Evolutionary conservation across 208 protist genomes (phyloP), one percentile per base, ranked within the genome.

Genomic region (Leptomonas seymouri): DNA sequence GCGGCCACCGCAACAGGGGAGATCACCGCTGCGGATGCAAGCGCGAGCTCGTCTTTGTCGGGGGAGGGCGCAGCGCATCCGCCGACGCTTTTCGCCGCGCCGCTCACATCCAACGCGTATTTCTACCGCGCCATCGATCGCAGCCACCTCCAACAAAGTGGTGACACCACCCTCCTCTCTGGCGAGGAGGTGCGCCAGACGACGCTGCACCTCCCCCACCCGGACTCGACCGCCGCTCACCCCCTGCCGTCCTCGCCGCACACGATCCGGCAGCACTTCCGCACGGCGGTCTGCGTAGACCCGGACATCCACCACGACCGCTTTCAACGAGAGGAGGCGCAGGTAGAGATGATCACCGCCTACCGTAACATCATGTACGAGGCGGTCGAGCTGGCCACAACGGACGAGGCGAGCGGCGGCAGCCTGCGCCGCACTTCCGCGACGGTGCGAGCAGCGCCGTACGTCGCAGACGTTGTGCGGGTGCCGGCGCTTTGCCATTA

Each of bases 361-460:
- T 96, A 93, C 57, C 88, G 91, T 48, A 96, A 96, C 60, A 82
- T 96, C 39, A 65, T 96, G 15, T 94, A 89, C 53, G 91, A 96
- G 61, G 85, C 86, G 4, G 76, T 66, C 14, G 89, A 96, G 70
- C 20, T 94, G 30, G 73, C 68, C 9, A 48, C 42, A 20, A 0
- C 50, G 21, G 54, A 27, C 8, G 23, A 23, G 30, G n/a, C 6
- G 15, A 7, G 21, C 36, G 18, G 16, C n/a, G 20, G 71, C 20
- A 49, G 46, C 36, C 56, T 59, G 7, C 61, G 63, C 4, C 36
- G 45, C 27, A 70, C 31, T n/a, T 34, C 34, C 20, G 48, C 58
- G 27, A 57, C 56, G 39, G 18, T n/a, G 39, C 21, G 54, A 4
- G 12, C 34, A 18, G 55, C 15, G 34, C 67, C 71, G 31, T 62